phyloP scores from a whole-genome alignment of 257 asterid species.

The Capsicum pubescens region DNA sequence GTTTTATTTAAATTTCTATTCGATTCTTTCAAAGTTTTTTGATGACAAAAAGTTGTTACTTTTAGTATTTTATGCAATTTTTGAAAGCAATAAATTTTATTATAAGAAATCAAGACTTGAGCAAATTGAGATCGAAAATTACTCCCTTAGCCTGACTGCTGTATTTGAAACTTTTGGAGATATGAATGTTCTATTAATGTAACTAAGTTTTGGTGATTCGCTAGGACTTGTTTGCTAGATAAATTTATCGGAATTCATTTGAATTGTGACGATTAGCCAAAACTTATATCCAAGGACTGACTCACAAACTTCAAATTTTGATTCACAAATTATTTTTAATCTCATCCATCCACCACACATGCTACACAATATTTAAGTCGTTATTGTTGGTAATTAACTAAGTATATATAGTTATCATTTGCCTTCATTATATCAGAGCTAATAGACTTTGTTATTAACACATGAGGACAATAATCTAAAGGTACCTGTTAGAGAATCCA shows the following conservation, averaged over 20 bases:
- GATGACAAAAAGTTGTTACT: neutral
- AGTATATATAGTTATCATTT: neutral
- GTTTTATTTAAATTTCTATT: neutral
- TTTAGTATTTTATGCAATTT: neutral
- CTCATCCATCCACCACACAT: neutral
- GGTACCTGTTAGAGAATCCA: slow-evolving; percentile 17
- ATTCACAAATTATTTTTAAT: neutral
- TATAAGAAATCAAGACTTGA: neutral
- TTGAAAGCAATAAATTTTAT: neutral
- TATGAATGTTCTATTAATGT: neutral
- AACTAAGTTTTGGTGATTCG: neutral
- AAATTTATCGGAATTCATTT: too few relatives aligned
- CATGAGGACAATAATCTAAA: slow-evolving; percentile 9
- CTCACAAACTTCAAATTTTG: too few relatives aligned
- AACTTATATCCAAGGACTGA: too few relatives aligned
- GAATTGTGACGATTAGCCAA: too few relatives aligned
- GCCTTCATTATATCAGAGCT: neutral
- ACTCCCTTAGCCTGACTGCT: neutral
- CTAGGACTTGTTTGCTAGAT: neutral
- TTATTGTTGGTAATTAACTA: neutral
- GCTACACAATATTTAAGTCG: neutral
- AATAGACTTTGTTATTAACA: neutral
- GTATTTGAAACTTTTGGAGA: neutral
- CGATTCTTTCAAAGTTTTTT: neutral
- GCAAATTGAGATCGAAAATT: neutral